Conservation (phyloP, 202 grass and related monocot genomes). For the Musa balbisiana region DNA sequence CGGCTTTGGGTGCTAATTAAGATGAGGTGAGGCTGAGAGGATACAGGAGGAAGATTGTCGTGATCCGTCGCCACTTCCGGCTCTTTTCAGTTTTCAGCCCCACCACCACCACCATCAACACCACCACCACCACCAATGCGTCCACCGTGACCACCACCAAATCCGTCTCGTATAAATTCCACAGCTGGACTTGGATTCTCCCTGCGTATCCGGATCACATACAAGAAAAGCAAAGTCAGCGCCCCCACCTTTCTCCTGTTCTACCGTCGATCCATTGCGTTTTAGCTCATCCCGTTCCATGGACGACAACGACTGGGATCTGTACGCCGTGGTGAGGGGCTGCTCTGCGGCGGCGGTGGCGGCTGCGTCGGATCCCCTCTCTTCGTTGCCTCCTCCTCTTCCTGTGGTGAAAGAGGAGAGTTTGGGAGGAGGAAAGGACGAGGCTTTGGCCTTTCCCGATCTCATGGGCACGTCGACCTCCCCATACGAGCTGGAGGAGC, state of each 20-base stretch:
- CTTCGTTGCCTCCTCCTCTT: neutral
- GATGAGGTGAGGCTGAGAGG: neutral
- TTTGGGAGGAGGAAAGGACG: too few species aligned
- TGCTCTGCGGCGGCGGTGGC: neutral
- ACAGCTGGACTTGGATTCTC: too few species aligned
- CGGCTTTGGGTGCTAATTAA: too few species aligned
- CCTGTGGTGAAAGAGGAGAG: neutral
- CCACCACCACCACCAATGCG: neutral
- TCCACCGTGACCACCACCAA: slow-evolving; percentile 3
- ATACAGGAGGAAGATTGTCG: neutral
- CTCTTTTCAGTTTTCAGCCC: neutral
- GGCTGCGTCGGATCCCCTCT: neutral
- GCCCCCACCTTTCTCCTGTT: neutral
- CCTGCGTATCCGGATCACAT: neutral
- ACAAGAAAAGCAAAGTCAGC: neutral
- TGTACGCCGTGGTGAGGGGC: slow-evolving; percentile 9
- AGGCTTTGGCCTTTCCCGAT: neutral
- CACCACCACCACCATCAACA: neutral
- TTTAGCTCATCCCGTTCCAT: neutral
- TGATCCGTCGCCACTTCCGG: neutral
- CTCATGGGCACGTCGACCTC: neutral
- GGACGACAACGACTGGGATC: slow-evolving; percentile 15
- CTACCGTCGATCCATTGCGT: neutral
- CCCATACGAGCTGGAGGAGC: neutral
- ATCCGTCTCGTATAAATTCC: neutral